Base-by-base conservation (phyloP, 768 basidiomycete genomes). In the Pulveroboletus sp. region DNA sequence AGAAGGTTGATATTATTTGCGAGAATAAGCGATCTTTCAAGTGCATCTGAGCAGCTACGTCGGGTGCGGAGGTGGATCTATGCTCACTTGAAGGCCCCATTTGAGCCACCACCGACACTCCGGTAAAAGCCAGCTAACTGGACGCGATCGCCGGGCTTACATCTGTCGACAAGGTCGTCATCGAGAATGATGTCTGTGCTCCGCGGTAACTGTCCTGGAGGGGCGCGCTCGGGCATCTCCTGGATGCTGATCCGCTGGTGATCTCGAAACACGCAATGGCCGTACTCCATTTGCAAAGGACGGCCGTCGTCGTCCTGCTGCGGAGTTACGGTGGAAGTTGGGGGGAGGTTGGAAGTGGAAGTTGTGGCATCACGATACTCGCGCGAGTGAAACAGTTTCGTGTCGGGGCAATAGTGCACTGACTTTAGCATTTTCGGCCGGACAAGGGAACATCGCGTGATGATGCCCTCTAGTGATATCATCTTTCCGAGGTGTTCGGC, bases 221-320 rank as follows among this genome's bases (percentile, higher is more conserved):
- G 96, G 12, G 96, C 94, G 21, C 96, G 84, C 71, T 99, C 96
- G 3, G 96, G 96, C 95, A 99, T 98, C 65, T 99, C 96, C 72
- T 99, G 96, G 55, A 99, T 98, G 68, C 85, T 93, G 64, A 98
- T 90, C 57, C 93, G 84, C 70, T 99, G 96, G 69, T 98, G 92
- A 70, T 99, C 96, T 49, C 90, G 77, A 74, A 96, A 99, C 8
- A 88, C 81, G 64, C 88, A 91, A 55, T 86, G 75, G 5, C 96
- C 96, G 64, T 83, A 98, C 71, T 99, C 96, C 58, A 85, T 96
- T 69, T 93, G 82, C 43, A 99, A 73, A 18, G 81, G 74, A 62
- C 83, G 81, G 2, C 93, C 94, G 46, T 95, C 87, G 37, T 93
- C 93, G 67, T 98, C 93, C 39, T 84, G 84, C 69, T 93, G 87